Evolutionary conservation across 2,329 filamentous ascomycete genomes (phyloP).

Genomic region (Talaromyces sp.): DNA sequence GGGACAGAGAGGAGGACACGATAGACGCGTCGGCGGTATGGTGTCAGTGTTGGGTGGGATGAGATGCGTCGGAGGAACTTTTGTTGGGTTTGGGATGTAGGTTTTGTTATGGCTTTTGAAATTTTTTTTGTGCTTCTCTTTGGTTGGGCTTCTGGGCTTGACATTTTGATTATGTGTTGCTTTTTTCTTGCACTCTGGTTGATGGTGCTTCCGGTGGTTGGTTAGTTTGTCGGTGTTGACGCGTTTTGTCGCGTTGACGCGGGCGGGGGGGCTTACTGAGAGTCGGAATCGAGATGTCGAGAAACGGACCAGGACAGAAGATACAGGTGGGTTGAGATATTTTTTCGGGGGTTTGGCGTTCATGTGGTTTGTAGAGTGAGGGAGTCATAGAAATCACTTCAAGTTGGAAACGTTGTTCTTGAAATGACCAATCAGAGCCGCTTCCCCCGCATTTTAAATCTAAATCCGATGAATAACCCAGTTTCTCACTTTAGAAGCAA

Average conservation of each 20-base stretch:
- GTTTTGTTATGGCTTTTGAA: not conserved
- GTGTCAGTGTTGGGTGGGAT: conserved; percentile 50
- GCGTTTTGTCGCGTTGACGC: conserved; percentile 15
- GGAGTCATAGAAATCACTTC: conserved; percentile 49
- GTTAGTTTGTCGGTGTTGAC: too few relatives aligned
- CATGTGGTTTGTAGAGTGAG: conserved; percentile 15
- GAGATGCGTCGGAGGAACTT: conserved; percentile 46
- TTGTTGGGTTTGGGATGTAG: conserved; percentile 17
- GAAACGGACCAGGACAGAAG: too few relatives aligned
- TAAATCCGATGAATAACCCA: not conserved
- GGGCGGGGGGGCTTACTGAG: conserved; percentile 3
- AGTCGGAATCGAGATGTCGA: too few relatives aligned
- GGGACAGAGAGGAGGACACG: conserved; percentile 76
- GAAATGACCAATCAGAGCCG: conserved; percentile 29
- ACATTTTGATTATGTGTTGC: too few relatives aligned
- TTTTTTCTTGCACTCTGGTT: too few relatives aligned
- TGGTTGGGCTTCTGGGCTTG: not conserved
- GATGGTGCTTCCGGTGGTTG: too few relatives aligned
- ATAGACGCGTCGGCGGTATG: conserved; percentile 63
- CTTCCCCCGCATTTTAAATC: not conserved
- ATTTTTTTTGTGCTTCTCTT: not conserved
- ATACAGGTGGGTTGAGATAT: too few relatives aligned
- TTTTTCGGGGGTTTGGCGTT: too few relatives aligned
- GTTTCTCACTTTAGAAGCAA: too few relatives aligned
- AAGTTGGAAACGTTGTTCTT: conserved; percentile 33